phyloP scores from a whole-genome alignment of 768 basidiomycete genomes.

The Gloeopeniophorella convolvens region DNA sequence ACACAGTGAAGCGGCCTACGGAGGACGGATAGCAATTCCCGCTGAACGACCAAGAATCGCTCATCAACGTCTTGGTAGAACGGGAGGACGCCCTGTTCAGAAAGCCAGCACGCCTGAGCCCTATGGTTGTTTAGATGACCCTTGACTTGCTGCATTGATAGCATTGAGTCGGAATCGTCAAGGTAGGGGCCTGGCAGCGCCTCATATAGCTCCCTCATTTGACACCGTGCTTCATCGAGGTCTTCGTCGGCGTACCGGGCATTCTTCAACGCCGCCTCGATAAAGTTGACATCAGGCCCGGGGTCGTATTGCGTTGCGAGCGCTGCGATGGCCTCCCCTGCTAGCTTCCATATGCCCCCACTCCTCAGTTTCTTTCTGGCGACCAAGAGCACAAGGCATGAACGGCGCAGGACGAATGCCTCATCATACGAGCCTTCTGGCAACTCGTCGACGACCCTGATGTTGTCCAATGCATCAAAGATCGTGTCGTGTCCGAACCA shows the following conservation, averaged over 20 bases:
- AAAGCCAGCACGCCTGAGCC: no score
- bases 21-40: no score
- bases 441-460: not conserved
- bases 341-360: not conserved
- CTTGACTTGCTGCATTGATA: not conserved
- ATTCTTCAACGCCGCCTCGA: not conserved
- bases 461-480: not conserved
- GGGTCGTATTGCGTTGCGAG: not conserved
- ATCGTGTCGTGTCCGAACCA: not conserved
- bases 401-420: not conserved
- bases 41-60: no score
- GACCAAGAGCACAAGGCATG: constrained; percentile 2
- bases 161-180: not conserved
- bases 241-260: not conserved
- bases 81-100: no score
- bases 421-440: not conserved
- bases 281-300: not conserved
- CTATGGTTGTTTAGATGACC: no score
- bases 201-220: not conserved
- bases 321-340: not conserved
- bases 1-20: no score
- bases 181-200: not conserved
- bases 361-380: not conserved
- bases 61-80: no score
- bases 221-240: not conserved